Conservation (phyloP, 192 early-diverging fungal genomes). For the Lobulomyces angularis region DNA sequence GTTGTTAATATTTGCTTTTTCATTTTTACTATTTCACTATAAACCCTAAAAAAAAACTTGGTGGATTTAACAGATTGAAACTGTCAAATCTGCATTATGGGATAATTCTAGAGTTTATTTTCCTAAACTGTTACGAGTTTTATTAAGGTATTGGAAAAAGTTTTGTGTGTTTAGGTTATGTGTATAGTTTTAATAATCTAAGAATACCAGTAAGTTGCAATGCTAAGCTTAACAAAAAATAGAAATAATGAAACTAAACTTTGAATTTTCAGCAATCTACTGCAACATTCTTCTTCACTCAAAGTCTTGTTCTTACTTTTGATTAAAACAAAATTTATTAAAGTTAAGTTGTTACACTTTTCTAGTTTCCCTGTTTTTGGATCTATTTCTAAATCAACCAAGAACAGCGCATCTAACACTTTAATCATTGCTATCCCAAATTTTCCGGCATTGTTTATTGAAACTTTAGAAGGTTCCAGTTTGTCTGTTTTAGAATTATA, state of each 20-base stretch:
- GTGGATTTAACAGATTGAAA: too few species aligned
- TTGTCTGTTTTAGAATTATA: background rate
- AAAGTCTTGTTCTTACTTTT: conserved; percentile 61
- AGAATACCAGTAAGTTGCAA: conserved; percentile 29
- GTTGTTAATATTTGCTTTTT: conserved; percentile 58
- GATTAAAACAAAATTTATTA: conserved; percentile 84
- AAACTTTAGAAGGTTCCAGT: conserved; percentile 4
- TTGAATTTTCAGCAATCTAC: conserved; percentile 48
- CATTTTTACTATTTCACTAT: too few species aligned
- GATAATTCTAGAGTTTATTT: too few species aligned
- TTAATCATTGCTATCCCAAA: conserved; percentile 44
- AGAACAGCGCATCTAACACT: conserved; percentile 32
- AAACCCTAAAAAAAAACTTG: too few species aligned
- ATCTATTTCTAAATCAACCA: conserved; percentile 41
- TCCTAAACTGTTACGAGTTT: too few species aligned
- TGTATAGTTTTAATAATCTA: conserved; percentile 1
- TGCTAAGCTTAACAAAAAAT: conserved; percentile 56
- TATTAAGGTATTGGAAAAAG: too few species aligned
- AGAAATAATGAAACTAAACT: conserved; percentile 41
- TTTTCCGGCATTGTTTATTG: conserved; percentile 17
- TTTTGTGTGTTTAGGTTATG: too few species aligned
- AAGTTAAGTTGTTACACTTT: conserved; percentile 78
- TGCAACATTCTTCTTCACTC: conserved; percentile 48
- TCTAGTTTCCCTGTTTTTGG: conserved; percentile 30
- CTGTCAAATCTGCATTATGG: too few species aligned